Evolutionary conservation across 305 asterid species (phyloP), one percentile per base, ranked within the genome.

Genomic region (Caryopteris hybrid): DNA sequence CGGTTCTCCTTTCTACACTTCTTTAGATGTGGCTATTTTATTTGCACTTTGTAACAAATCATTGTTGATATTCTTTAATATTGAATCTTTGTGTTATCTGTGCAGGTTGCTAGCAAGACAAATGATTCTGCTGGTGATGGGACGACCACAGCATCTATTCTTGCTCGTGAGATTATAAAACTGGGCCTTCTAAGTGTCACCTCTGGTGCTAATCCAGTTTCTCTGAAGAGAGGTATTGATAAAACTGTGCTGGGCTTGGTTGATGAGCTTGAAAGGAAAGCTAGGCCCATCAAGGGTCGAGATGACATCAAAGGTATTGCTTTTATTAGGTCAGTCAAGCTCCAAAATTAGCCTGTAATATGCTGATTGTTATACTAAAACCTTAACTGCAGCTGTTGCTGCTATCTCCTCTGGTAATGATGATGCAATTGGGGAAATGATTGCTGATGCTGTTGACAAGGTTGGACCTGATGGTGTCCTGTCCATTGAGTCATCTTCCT

Each of bases 61-160:
- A 17, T 34, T 55, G 8, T 29, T 20, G 31, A 22, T 54, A 34
- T 68, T 73, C 43, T 62, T 29, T 50, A 33, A 17, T 64, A 22
- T 38, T 78, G 61, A 72, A 56, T 11, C 61, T 29, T 55, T 53
- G 56, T 45, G 74, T 65, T 74, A 33, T 61, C 27, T 68, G 62
- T 81, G 68, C 43, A 93, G 99, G 99, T 94, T 76, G 99, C 99
- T 42, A 92, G 99, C 87, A 94, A 89, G 91, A 94, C 99, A 9
- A 94, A 91, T 61, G 99, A 94, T 78, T 94, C 98, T 71, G 99
- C 99, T 61, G 99, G 99, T 71, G 99, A 94, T 81, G 99, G 99
- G 53, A 94, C 99, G 7, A 94, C 99, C 6, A 89, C 97, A 1
- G 97, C 97, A 6, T 77, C 97, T 2, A 77, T 91, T 69, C 96